phyloP scores from a whole-genome alignment of 352 stramenopile species.

The Pythium pectinolyticum region DNA sequence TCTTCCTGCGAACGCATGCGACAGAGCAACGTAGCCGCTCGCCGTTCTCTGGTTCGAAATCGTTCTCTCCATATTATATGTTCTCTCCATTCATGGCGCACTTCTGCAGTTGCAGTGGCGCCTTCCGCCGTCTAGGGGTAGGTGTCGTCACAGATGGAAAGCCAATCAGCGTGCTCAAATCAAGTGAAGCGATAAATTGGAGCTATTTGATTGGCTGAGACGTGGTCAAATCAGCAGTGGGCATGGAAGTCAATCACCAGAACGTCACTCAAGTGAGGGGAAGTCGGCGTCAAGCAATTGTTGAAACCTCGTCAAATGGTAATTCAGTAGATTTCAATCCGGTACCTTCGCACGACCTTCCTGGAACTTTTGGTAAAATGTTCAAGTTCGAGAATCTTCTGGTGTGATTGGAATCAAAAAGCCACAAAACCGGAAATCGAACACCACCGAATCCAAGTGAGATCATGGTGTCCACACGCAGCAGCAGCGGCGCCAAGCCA shows the following conservation, averaged over 20 bases:
- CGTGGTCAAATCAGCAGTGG: slow-evolving; percentile 20
- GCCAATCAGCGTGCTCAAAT: slow-evolving; percentile 18
- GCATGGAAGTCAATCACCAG: slow-evolving; percentile 7
- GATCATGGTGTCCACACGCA: slow-evolving; percentile 29
- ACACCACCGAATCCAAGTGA: slow-evolving; percentile 16
- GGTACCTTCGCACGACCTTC: slow-evolving; percentile 31
- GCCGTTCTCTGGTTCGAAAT: too few relatives aligned
- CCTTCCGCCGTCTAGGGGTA: too few relatives aligned
- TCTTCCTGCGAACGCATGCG: too few relatives aligned
- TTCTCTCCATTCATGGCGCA: not conserved
- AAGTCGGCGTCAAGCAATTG: too few relatives aligned
- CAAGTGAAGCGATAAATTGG: slow-evolving; percentile 29
- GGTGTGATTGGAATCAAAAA: slow-evolving; percentile 4
- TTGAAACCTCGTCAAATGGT: too few relatives aligned
- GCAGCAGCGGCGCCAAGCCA: slow-evolving; percentile 19
- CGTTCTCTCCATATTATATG: not conserved
- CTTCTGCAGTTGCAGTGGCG: not conserved
- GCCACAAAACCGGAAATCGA: not conserved
- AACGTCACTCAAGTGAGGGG: slow-evolving; percentile 6
- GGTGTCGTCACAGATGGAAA: slow-evolving; percentile 9
- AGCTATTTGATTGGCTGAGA: slow-evolving; percentile 19
- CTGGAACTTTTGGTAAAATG: slow-evolving; percentile 15
- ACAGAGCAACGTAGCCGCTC: not conserved
- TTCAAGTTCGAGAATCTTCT: slow-evolving; percentile 31
- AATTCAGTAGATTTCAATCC: not conserved